A percentile compares a stretch with the other conserved stretches of the same genome.
Evolutionary conservation across 345 rosid species (phyloP).

Genomic region (Barbarea vulgaris): DNA sequence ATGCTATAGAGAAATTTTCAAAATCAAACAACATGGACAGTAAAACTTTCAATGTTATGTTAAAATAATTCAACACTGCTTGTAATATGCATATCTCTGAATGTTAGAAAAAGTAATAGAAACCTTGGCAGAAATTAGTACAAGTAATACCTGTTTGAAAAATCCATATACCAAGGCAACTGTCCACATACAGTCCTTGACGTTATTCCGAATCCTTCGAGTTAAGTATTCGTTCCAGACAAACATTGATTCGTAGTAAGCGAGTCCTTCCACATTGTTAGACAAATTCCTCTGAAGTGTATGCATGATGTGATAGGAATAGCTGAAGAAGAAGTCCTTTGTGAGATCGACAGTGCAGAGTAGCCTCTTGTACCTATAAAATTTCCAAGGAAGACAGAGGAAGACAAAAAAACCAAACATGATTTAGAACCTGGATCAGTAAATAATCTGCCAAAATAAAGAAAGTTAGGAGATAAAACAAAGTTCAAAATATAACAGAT

Average conservation of each 20-base stretch:
- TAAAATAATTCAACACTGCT: slow-evolving; percentile 8
- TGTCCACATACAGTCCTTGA: slow-evolving; percentile 80
- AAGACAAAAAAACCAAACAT: slow-evolving; percentile 33
- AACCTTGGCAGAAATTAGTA: slow-evolving; percentile 3
- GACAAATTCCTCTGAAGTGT: slow-evolving; percentile 81
- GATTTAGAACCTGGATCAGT: slow-evolving; percentile 42
- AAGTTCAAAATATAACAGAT: slow-evolving; percentile 21
- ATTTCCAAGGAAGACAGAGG: slow-evolving; percentile 42
- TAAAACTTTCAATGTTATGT: not conserved
- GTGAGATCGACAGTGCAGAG: slow-evolving; percentile 88
- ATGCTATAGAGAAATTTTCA: not conserved
- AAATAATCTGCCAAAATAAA: slow-evolving; percentile 8
- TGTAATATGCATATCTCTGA: slow-evolving; percentile 5
- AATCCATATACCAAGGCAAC: slow-evolving; percentile 94
- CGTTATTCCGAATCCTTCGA: slow-evolving; percentile 62
- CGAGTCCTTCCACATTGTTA: slow-evolving; percentile 47
- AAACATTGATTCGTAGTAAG: slow-evolving; percentile 76
- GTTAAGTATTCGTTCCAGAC: slow-evolving; percentile 96
- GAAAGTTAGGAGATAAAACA: slow-evolving; percentile 32
- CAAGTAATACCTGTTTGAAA: slow-evolving; percentile 80
- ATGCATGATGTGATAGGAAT: slow-evolving; percentile 81
- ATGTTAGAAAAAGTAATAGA: not conserved
- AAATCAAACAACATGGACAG: slow-evolving; percentile 12
- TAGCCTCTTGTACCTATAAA: slow-evolving; percentile 93
- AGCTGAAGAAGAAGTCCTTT: slow-evolving; percentile 98